Evolutionary conservation across 345 rosid genomes (phyloP).

Genomic region (Salix arbutifolia): DNA sequence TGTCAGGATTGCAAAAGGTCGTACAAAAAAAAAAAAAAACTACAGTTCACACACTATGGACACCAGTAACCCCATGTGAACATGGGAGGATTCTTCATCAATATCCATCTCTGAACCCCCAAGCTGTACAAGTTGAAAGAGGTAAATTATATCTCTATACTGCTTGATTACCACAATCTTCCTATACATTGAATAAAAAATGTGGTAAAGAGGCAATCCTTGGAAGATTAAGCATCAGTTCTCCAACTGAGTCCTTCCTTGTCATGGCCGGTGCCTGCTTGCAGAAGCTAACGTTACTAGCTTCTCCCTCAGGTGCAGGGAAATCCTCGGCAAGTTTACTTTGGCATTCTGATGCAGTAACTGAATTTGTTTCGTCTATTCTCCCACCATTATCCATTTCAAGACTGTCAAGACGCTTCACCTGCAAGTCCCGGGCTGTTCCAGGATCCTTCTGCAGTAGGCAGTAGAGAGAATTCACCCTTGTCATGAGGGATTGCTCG

Average conservation of each 20-base stretch:
- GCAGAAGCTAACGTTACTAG: constrained; percentile 35
- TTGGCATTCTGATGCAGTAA: constrained; percentile 2
- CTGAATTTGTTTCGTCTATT: constrained; percentile 5
- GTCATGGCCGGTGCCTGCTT: constrained; percentile 58
- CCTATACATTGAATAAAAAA: constrained; percentile 72
- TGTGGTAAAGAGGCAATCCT: constrained; percentile 86
- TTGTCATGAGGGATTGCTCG: constrained; percentile 82
- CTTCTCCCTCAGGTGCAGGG: background rate
- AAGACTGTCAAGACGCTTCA: background rate
- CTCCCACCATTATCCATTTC: constrained; percentile 3
- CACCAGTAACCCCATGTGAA: background rate
- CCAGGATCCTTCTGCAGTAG: constrained; percentile 70
- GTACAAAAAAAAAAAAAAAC: background rate
- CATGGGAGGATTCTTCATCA: constrained; percentile 25
- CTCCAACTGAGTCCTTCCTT: constrained; percentile 78
- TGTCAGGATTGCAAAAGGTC: background rate
- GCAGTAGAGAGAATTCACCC: constrained; percentile 91
- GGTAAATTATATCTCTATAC: constrained; percentile 19
- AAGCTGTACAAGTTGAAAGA: constrained; percentile 5
- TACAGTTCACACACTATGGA: background rate
- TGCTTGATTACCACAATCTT: constrained; percentile 42
- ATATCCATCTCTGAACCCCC: constrained; percentile 20
- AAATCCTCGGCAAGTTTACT: background rate
- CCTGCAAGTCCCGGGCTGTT: constrained; percentile 44
- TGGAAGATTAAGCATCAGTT: constrained; percentile 75